A percentile compares a stretch with the other conserved stretches of the same genome.
Conservation (phyloP, 2,329 filamentous ascomycete species). For the Paracorniculantispora psalliotae region DNA sequence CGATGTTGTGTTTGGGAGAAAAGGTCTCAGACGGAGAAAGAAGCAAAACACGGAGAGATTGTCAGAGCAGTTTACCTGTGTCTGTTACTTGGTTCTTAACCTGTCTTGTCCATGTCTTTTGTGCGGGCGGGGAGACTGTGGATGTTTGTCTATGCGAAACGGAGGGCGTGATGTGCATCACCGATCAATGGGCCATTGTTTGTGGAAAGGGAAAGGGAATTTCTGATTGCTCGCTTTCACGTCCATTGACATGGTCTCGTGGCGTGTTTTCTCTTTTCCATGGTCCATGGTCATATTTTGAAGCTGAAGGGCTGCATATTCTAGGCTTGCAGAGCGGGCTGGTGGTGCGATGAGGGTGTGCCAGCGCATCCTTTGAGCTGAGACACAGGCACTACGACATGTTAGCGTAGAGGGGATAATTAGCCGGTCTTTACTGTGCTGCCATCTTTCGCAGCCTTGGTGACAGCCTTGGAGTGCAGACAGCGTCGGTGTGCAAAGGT, state of each 20-base stretch:
- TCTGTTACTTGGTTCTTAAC: too few relatives aligned
- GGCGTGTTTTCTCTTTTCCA: neutral
- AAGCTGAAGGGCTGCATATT: neutral
- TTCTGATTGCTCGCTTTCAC: neutral
- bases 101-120: too few relatives aligned
- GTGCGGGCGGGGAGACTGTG: neutral
- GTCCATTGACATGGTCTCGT: neutral
- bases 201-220: neutral
- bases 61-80: neutral
- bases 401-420: neutral
- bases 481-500: too few relatives aligned
- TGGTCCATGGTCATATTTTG: neutral
- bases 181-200: neutral
- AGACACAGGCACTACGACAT: neutral
- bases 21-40: neutral
- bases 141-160: conserved; percentile 7
- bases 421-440: too few relatives aligned
- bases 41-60: neutral
- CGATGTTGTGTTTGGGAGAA: neutral
- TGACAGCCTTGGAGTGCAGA: neutral
- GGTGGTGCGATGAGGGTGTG: neutral
- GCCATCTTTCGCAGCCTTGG: neutral
- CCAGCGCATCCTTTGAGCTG: conserved; percentile 1
- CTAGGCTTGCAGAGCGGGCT: neutral
- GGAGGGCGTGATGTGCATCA: neutral